Evolutionary conservation across 768 basidiomycete species (phyloP).

Genomic region (Pseudohyphozyma bogoriensis): DNA sequence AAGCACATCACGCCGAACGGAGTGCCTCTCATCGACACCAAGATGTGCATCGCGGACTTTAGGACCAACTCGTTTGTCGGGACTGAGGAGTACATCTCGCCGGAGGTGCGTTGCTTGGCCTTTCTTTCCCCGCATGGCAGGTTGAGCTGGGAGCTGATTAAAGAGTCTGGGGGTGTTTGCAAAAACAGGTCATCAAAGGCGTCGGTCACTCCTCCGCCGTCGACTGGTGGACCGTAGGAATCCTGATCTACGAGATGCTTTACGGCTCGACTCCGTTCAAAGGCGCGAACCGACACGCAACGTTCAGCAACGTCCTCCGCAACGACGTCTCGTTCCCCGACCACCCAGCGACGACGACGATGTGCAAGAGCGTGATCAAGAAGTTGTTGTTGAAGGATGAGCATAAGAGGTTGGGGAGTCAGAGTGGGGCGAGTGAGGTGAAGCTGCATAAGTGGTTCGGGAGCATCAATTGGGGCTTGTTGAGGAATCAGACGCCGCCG

Average conservation of each 20-base stretch:
- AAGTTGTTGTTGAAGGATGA: conserved; percentile 90
- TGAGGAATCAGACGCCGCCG: conserved; percentile 85
- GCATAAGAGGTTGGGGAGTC: conserved; percentile 72
- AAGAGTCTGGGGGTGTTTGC: conserved; percentile 28
- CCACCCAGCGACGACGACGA: conserved; percentile 60
- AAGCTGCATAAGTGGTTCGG: conserved; percentile 98
- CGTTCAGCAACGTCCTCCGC: conserved; percentile 88
- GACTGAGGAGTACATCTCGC: conserved; percentile 66
- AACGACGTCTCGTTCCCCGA: conserved; percentile 80
- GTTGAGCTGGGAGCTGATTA: not conserved
- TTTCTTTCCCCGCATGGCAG: too few relatives aligned
- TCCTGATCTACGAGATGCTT: conserved; percentile 90
- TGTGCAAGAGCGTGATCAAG: conserved; percentile 75
- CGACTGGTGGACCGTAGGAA: conserved; percentile 95
- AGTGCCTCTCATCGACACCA: conserved; percentile 89
- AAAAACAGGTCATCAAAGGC: conserved; percentile 93
- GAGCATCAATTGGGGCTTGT: conserved; percentile 90
- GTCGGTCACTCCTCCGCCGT: conserved; percentile 96
- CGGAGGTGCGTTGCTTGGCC: not conserved
- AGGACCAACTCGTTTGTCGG: conserved; percentile 96
- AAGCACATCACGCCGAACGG: conserved; percentile 76
- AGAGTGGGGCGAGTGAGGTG: conserved; percentile 92
- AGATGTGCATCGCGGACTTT: conserved; percentile 94
- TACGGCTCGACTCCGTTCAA: conserved; percentile 99
- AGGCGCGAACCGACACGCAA: conserved; percentile 83